These are phyloP conservation scores for Gracilaria caudata DNA, from an alignment of 23 red algal genomes.

Conservation along the genomic window DNA sequence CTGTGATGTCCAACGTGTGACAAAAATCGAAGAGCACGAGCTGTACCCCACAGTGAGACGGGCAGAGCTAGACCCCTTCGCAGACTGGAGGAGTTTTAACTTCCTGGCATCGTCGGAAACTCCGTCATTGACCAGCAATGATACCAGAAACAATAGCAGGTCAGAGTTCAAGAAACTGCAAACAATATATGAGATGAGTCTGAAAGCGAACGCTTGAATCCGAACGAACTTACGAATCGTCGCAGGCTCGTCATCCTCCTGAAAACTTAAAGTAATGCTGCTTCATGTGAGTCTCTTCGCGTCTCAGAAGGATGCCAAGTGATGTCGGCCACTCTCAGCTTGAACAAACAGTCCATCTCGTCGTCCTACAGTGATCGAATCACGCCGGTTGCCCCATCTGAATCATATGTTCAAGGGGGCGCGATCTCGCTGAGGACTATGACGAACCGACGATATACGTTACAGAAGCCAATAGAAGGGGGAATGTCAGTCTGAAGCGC, in stretches of 20 bases:
- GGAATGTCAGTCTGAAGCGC: not conserved
- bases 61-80: not conserved
- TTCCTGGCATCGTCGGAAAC: not conserved
- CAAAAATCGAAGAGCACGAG: not conserved
- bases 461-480: not conserved
- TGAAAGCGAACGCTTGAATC: slow-evolving; percentile 8
- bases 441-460: too few species aligned
- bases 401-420: not conserved
- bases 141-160: slow-evolving; percentile 19
- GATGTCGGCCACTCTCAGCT: not conserved
- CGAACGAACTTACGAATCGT: slow-evolving; percentile 14
- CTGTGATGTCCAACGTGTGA: not conserved
- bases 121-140: not conserved
- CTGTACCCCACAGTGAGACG: too few species aligned
- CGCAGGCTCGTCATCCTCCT: slow-evolving; percentile 19
- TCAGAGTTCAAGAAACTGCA: slow-evolving; percentile 2
- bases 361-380: not conserved
- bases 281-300: not conserved
- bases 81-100: not conserved
- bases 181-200: not conserved
- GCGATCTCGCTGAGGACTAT: not conserved
- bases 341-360: not conserved
- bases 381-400: not conserved
- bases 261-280: not conserved
- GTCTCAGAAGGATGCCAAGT: not conserved